Evolutionary conservation across 1,284 basidiomycete genomes (phyloP), one percentile per base, ranked within the genome.

Genomic region (Apiotrichum brassicae): DNA sequence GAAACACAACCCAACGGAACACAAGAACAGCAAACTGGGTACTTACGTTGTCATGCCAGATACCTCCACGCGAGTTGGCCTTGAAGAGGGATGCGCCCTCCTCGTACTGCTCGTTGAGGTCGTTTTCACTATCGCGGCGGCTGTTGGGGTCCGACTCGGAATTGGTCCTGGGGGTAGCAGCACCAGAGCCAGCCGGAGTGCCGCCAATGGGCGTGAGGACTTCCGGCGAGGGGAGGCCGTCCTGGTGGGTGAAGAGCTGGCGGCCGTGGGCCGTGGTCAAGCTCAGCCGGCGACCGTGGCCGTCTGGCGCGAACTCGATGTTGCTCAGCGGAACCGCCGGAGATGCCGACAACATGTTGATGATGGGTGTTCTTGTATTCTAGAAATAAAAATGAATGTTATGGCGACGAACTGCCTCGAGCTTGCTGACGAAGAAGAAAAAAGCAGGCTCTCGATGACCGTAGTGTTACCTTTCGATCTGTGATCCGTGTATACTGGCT

Each of bases 141-240:
- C 51, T 56, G 32, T 51, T 33, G 6, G 56, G 51, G 43, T 50
- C 55, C 22, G 54, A 57, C 23, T 53, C 46, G 20, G 57, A 57
- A 26, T 12, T 30, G 13, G 43, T 54, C 4, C 39, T 53, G 7
- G 62, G 60, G 2, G 51, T 48, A 3, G 43, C 40, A 28, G 51
- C 43, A 46, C 54, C 54, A 4, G 50, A 49, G 46, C 25, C 51
- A 25, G 41, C 46, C 5, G 61, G 61, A 9, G 63, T 65, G 28
- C 63, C 64, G 6, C 55, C 52, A 49, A 73, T 62, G 13, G 71
- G 71, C 6, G 70, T 69, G 32, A 73, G 61, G 42, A 61, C 59
- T 46, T 65, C 63, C 4, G 71, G 71, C 7, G 64, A 68, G 8
- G 71, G 70, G 5, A 72, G 56, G 28, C 66, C 68, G 53, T 72